Percentiles rank a stretch among this genome's conserved stretches.
Evolutionary conservation across 805 yeast species (phyloP).

Genomic region (Crinitomyces ghanaensis): DNA sequence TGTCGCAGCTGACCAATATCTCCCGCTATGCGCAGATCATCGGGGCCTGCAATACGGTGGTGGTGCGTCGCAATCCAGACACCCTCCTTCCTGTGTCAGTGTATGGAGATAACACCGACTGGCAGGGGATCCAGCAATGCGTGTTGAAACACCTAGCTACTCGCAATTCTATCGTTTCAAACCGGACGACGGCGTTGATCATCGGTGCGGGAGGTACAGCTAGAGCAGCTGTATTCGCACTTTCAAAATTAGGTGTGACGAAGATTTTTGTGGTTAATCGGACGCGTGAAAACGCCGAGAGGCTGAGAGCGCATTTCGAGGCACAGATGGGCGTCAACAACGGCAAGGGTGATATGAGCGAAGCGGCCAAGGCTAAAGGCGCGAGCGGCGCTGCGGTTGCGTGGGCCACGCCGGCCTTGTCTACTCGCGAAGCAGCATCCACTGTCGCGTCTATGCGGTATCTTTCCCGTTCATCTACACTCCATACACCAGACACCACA

Average conservation of each 20-base stretch:
- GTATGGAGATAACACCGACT: constrained; percentile 8
- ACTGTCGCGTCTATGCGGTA: constrained; percentile 8
- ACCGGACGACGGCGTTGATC: constrained; percentile 6
- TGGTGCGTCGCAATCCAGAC: constrained; percentile 4
- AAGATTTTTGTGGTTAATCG: constrained; percentile 4
- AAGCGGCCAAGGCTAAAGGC: too few species aligned
- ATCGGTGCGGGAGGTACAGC: constrained; percentile 6
- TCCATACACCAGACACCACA: constrained; percentile 4
- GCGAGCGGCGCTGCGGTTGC: constrained; percentile 1
- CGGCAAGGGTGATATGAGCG: background rate
- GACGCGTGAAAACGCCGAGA: background rate
- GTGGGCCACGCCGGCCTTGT: background rate
- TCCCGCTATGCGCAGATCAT: constrained; percentile 4
- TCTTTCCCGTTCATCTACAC: constrained; percentile 1
- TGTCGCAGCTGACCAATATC: constrained; percentile 1
- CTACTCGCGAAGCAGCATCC: constrained; percentile 2
- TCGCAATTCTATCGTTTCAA: constrained; percentile 3
- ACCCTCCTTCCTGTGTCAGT: constrained; percentile 1
- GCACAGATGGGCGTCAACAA: background rate
- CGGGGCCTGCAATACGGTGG: constrained; percentile 6
- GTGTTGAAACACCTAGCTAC: constrained; percentile 4
- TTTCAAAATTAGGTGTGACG: constrained; percentile 4
- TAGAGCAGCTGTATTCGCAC: constrained; percentile 5
- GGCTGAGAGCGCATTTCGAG: constrained; percentile 1
- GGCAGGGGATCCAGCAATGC: constrained; percentile 6